Conservation (phyloP, 345 rosid species). For the Hevea brasiliensis region DNA sequence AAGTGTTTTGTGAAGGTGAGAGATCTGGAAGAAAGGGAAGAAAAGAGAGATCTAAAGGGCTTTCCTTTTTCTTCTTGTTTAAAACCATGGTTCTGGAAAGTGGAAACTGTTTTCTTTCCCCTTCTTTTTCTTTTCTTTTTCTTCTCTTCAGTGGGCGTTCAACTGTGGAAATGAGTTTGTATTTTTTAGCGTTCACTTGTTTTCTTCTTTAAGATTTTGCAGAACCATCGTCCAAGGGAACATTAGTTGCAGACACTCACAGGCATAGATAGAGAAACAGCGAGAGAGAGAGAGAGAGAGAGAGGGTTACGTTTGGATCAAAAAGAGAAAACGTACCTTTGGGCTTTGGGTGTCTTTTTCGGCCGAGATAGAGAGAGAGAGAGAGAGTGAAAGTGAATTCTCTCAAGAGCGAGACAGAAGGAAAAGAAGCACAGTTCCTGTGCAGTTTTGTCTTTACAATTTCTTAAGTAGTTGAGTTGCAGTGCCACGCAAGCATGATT, state of each 20-base stretch:
- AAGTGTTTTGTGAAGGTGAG: slow-evolving; percentile 18
- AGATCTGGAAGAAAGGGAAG: slow-evolving; percentile 22
- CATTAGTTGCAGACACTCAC: not conserved
- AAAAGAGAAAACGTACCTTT: slow-evolving; percentile 17
- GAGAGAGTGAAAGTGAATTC: not conserved
- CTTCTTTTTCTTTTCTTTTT: too few relatives aligned
- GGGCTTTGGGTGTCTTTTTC: not conserved
- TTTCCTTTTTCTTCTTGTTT: not conserved
- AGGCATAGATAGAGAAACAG: not conserved
- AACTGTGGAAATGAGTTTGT: not conserved
- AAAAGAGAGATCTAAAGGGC: not conserved
- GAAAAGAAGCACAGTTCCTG: not conserved
- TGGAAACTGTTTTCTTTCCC: not conserved
- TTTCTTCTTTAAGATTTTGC: not conserved
- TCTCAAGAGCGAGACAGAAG: not conserved
- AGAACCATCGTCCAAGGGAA: not conserved
- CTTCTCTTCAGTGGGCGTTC: not conserved
- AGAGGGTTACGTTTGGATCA: slow-evolving; percentile 2
- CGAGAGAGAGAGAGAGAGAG: slow-evolving; percentile 1
- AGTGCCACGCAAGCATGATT: not conserved
- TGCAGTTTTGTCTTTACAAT: not conserved
- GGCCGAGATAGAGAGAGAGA: not conserved
- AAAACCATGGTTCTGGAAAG: not conserved
- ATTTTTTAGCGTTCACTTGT: not conserved
- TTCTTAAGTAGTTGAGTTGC: not conserved